A percentile compares a stretch with the other conserved stretches of the same genome.
Evolutionary conservation across 495 filamentous ascomycete species (phyloP).

Genomic region (Acidiella bohemica): DNA sequence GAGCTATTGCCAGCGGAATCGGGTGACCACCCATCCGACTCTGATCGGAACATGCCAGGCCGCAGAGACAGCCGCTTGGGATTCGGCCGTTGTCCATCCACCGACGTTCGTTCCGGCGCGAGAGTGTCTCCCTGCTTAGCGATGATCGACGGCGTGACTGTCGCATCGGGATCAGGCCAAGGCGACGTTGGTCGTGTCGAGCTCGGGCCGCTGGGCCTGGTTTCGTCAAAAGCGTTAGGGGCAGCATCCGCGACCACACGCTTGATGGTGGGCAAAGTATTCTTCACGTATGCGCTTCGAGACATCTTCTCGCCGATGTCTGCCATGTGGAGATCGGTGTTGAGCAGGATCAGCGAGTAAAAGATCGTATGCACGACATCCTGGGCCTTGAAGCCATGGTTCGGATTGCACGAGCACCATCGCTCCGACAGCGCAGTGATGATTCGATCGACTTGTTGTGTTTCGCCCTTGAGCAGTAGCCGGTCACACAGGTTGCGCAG

Average conservation of each 20-base stretch:
- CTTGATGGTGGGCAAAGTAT: conserved; percentile 82
- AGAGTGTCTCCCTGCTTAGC: conserved; percentile 14
- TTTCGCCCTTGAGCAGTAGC: conserved; percentile 80
- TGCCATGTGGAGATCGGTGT: conserved; percentile 89
- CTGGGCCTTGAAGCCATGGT: conserved; percentile 82
- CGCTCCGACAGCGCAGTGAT: conserved; percentile 72
- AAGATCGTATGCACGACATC: conserved; percentile 96
- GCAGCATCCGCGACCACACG: conserved; percentile 57
- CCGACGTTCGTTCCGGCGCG: conserved; percentile 22
- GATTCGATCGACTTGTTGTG: conserved; percentile 92
- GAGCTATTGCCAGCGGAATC: conserved; percentile 29
- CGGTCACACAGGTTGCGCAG: conserved; percentile 69
- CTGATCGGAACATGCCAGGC: conserved; percentile 21
- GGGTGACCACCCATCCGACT: conserved; percentile 23
- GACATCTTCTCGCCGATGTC: conserved; percentile 97
- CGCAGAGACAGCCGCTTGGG: conserved; percentile 26
- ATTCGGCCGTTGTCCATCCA: conserved; percentile 20
- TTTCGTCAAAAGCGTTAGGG: conserved; percentile 55
- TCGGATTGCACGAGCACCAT: conserved; percentile 92
- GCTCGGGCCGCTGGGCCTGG: conserved; percentile 35
- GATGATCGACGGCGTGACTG: conserved; percentile 13
- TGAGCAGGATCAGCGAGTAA: conserved; percentile 88
- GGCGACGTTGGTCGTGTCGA: conserved; percentile 30
- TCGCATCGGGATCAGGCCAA: conserved; percentile 27
- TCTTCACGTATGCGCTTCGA: conserved; percentile 81